Evolutionary conservation across 1,284 basidiomycete genomes (phyloP), one percentile per base, ranked within the genome.

Genomic region (Puccinia coronata): DNA sequence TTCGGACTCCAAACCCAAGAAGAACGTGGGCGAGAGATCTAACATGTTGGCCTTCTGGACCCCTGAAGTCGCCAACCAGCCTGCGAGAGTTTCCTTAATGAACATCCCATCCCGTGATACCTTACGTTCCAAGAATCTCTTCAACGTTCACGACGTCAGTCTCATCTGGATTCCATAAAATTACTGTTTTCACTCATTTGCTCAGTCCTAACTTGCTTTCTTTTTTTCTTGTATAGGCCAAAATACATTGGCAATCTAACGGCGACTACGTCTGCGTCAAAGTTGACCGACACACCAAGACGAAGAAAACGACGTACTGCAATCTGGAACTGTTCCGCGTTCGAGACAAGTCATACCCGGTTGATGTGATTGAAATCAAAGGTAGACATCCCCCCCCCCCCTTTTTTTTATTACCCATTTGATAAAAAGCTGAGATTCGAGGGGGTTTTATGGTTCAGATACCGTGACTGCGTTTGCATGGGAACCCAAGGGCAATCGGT

Each of bases 261-360:
- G 97, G 97, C 73, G 96, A 99, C 87, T 99, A 95, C 89, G 90
- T 99, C 36, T 99, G 97, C 85, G 97, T 99, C 87, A 98, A 98
- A 88, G 97, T 99, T 82, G 97, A 99, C 88, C 93, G 97, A 82
- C 96, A 98, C 87, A 98, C 96, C 65, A 99, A 99, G 89, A 97
- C 95, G 28, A 98, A 98, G 88, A 99, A 99, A 89, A 96, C 95
- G 16, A 95, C 94, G 79, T 99, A 96, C 89, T 97, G 96, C 88
- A 99, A 99, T 87, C 89, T 99, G 83, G 97, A 99, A 88, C 92
- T 99, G 83, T 99, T 99, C 90, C 91, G 96, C 82, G 91, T 98
- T 82, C 92, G 97, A 82, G 97, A 99, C 88, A 99, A 98, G 87
- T 94, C 98, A 87, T 95, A 92, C 87, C 97, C 97, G 0, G 96